Percentiles rank a stretch among this genome's conserved stretches.
phyloP scores from a whole-genome alignment of 1,139 yeast species.

The Pichia norvegensis region DNA sequence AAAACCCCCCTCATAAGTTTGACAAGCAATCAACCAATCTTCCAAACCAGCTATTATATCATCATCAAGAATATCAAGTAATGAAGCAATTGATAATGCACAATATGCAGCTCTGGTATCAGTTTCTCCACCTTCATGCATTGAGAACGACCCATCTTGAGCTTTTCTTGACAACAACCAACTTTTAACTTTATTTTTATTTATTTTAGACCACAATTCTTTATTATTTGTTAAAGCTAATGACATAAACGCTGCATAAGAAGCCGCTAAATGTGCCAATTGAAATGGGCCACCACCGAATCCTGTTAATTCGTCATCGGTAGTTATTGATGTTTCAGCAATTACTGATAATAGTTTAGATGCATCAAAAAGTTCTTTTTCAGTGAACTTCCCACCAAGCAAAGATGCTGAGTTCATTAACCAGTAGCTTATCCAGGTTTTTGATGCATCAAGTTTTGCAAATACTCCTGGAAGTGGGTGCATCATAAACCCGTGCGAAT shows the following conservation, averaged over 20 bases:
- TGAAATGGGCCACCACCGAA: conserved; percentile 83
- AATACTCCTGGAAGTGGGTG: conserved; percentile 43
- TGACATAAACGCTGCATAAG: conserved; percentile 70
- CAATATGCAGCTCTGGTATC: conserved; percentile 89
- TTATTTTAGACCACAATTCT: conserved; percentile 36
- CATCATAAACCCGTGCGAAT: conserved; percentile 34
- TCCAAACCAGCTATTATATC: conserved; percentile 49
- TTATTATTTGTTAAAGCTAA: conserved; percentile 48
- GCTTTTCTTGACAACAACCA: conserved; percentile 66
- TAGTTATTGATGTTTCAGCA: neutral
- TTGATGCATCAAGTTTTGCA: conserved; percentile 69
- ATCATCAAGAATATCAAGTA: conserved; percentile 56
- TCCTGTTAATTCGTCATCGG: conserved; percentile 45
- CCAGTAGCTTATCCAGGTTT: conserved; percentile 92
- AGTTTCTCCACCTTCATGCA: conserved; percentile 74
- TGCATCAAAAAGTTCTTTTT: conserved; percentile 1
- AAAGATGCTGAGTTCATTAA: conserved; percentile 47
- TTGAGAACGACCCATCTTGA: conserved; percentile 62
- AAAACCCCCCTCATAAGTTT: conserved; percentile 93
- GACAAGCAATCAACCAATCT: conserved; percentile 64
- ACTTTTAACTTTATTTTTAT: conserved; percentile 39
- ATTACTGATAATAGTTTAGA: conserved; percentile 5
- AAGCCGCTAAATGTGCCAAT: conserved; percentile 74
- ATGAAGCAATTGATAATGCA: conserved; percentile 64
- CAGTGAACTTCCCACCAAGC: conserved; percentile 27